phyloP scores from a whole-genome alignment of 805 yeast genomes.

The Millerozyma acaciae region DNA sequence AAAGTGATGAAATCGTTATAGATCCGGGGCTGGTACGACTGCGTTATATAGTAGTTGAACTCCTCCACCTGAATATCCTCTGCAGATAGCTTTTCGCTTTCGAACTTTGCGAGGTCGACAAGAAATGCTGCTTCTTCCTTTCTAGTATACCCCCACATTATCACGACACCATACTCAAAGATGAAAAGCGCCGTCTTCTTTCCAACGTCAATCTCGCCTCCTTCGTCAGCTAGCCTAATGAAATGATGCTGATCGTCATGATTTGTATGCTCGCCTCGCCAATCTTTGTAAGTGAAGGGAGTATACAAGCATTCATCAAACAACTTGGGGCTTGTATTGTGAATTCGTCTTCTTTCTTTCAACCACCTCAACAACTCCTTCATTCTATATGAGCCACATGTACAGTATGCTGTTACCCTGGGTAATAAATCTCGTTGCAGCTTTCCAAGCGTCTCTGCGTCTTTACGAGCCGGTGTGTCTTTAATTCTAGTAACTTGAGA shows the following conservation, averaged over 20 bases:
- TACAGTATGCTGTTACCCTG: constrained; percentile 93
- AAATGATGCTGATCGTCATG: constrained; percentile 26
- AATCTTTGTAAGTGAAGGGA: constrained; percentile 78
- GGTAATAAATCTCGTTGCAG: constrained; percentile 81
- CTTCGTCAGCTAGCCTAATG: constrained; percentile 83
- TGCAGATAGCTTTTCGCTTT: constrained; percentile 81
- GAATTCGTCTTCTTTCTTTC: constrained; percentile 66
- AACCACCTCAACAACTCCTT: constrained; percentile 82
- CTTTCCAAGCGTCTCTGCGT: constrained; percentile 91
- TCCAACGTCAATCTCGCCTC: constrained; percentile 89
- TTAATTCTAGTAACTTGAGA: constrained; percentile 81
- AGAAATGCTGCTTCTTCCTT: constrained; percentile 81
- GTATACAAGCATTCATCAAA: constrained; percentile 95
- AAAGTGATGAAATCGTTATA: constrained; percentile 94
- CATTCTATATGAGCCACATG: constrained; percentile 90
- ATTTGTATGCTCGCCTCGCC: constrained; percentile 45
- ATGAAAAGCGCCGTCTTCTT: constrained; percentile 77
- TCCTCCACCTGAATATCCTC: constrained; percentile 95
- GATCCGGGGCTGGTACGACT: constrained; percentile 90
- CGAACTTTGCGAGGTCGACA: constrained; percentile 84
- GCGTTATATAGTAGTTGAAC: constrained; percentile 90
- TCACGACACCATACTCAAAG: constrained; percentile 96
- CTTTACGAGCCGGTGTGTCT: constrained; percentile 84
- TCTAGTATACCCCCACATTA: constrained; percentile 90
- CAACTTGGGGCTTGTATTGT: constrained; percentile 77